phyloP scores from a whole-genome alignment of 1,139 yeast species.

The Petasospora fabianii region DNA sequence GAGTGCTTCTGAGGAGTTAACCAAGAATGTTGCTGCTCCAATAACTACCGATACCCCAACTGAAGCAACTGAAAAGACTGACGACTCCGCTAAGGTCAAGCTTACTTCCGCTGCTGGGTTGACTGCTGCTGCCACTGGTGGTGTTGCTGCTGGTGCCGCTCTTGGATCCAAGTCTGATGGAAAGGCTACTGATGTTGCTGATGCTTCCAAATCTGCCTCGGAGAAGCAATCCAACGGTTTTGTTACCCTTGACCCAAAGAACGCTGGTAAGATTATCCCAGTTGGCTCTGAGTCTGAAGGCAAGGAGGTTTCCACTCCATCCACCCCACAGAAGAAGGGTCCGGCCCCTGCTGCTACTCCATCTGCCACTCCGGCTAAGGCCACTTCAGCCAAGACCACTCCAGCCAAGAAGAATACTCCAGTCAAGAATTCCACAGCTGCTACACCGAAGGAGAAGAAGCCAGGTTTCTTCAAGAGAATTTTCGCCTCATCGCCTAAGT shows the following conservation, averaged over 20 bases:
- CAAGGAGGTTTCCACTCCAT: slow-evolving; percentile 5
- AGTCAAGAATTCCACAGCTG: slow-evolving; percentile 1
- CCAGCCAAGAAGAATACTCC: slow-evolving; percentile 3
- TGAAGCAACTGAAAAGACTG: neutral
- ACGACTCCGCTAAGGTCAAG: neutral
- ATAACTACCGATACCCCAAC: neutral
- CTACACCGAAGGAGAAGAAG: slow-evolving; percentile 9
- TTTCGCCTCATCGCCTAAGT: slow-evolving; percentile 7
- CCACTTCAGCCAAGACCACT: neutral
- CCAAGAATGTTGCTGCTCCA: neutral
- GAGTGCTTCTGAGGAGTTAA: slow-evolving; percentile 4
- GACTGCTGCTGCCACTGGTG: neutral
- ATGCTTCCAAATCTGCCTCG: neutral
- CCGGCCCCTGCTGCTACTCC: slow-evolving; percentile 2
- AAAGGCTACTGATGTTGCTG: neutral
- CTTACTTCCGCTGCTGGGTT: neutral
- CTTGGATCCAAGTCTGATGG: neutral
- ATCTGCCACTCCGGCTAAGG: slow-evolving; percentile 1
- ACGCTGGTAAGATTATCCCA: slow-evolving; percentile 7
- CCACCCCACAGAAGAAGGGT: slow-evolving; percentile 7
- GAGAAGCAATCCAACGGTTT: slow-evolving; percentile 5
- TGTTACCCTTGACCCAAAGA: slow-evolving; percentile 16
- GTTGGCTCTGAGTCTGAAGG: slow-evolving; percentile 1
- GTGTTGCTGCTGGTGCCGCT: neutral
- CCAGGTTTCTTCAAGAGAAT: slow-evolving; percentile 14